These are phyloP conservation scores for Ascocoryne sarcoides DNA, from an alignment of 2,329 filamentous ascomycete species.

Conservation along the genomic window DNA sequence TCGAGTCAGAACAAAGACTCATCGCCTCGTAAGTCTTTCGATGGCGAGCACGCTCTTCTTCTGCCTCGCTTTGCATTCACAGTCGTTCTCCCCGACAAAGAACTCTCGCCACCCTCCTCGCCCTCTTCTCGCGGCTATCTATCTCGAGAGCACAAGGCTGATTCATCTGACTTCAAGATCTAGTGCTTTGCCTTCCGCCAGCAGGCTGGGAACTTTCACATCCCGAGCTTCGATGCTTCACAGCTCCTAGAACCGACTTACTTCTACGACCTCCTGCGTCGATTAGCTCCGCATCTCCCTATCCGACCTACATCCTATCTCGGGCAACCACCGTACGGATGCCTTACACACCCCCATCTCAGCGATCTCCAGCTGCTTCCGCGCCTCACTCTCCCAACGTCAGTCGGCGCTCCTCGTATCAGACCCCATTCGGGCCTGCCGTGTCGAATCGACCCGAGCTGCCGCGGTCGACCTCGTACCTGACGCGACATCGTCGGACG, in stretches of 20 bases:
- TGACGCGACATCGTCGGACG: constrained; percentile 54
- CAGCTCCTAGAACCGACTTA: not conserved
- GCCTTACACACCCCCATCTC: constrained; percentile 80
- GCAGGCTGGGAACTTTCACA: not conserved
- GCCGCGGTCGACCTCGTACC: constrained; percentile 57
- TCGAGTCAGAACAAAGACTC: not conserved
- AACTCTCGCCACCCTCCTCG: not conserved
- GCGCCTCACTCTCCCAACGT: constrained; percentile 45
- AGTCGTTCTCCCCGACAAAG: not conserved
- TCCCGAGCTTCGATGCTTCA: not conserved
- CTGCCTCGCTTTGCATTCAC: no score
- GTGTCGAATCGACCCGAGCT: constrained; percentile 39
- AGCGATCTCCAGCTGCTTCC: constrained; percentile 53
- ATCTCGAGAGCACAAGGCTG: no score
- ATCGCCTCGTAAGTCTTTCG: not conserved
- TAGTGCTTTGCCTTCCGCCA: no score
- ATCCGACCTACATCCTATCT: constrained; percentile 2
- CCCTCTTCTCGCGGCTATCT: not conserved
- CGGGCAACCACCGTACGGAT: constrained; percentile 42
- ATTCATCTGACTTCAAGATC: no score
- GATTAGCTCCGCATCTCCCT: not conserved
- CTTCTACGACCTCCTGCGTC: not conserved
- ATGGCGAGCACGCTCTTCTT: not conserved
- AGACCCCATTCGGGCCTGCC: constrained; percentile 15
- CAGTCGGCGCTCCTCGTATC: constrained; percentile 51